Evolutionary conservation across 192 early-diverging fungal genomes (phyloP).

Genomic region (Linnemannia zychae): DNA sequence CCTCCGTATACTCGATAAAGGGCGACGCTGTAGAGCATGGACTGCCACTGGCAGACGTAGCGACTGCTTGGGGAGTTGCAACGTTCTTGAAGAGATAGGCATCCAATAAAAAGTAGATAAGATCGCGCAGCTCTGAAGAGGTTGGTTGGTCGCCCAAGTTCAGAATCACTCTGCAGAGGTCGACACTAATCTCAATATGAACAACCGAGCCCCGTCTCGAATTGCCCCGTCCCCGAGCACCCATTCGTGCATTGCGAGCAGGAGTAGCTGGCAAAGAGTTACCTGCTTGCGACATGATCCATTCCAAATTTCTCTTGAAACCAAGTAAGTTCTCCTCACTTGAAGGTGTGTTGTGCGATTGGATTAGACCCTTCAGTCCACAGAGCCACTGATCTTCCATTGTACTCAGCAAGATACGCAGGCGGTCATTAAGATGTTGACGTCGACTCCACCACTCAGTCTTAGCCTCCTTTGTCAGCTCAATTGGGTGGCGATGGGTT

Average conservation of each 20-base stretch:
- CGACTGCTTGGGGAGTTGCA: not conserved
- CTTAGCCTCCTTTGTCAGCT: constrained; percentile 73
- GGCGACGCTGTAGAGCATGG: not conserved
- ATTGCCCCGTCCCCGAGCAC: not conserved
- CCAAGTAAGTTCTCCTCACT: constrained; percentile 29
- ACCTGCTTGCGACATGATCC: constrained; percentile 62
- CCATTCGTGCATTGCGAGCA: constrained; percentile 13
- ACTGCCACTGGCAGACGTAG: not conserved
- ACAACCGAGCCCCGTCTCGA: constrained; percentile 29
- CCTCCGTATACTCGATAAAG: constrained; percentile 33
- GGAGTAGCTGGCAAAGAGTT: constrained; percentile 23
- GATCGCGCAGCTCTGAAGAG: constrained; percentile 74
- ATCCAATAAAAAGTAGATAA: constrained; percentile 77
- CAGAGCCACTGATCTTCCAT: constrained; percentile 91
- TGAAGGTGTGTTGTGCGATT: constrained; percentile 43
- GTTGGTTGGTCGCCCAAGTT: constrained; percentile 66
- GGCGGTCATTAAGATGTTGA: constrained; percentile 74
- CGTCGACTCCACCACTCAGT: constrained; percentile 87
- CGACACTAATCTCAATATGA: constrained; percentile 68
- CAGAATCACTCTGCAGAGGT: constrained; percentile 68
- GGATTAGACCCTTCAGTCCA: constrained; percentile 76
- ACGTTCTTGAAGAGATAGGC: constrained; percentile 67
- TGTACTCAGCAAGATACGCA: constrained; percentile 70
- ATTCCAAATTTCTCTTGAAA: constrained; percentile 66
- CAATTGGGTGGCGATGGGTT: not conserved